Percentiles rank a stretch among this genome's conserved stretches.
These are phyloP conservation scores for Lichtheimia corymbifera DNA, from an alignment of 371 early-diverging fungal species.

Conservation along the genomic window DNA sequence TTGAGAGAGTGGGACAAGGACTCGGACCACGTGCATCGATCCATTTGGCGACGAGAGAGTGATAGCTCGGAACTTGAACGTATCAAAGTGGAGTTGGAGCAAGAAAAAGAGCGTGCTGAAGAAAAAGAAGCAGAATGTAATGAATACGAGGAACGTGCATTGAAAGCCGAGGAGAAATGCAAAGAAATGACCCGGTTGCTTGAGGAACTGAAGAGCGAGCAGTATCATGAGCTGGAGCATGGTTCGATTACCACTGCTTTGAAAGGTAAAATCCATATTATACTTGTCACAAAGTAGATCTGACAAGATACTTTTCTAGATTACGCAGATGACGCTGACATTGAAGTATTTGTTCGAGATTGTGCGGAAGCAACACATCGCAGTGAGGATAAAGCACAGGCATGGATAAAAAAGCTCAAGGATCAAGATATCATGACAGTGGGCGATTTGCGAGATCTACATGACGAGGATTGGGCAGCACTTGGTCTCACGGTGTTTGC, in stretches of 20 bases:
- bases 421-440: constrained; percentile 84
- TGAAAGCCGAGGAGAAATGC: constrained; percentile 36
- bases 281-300: background rate
- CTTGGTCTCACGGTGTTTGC: constrained; percentile 89
- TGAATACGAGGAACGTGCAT: constrained; percentile 36
- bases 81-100: constrained; percentile 31
- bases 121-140: constrained; percentile 43
- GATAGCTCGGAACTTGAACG: constrained; percentile 44
- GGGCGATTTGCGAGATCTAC: constrained; percentile 76
- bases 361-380: constrained; percentile 71
- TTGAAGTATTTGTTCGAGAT: constrained; percentile 73
- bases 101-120: constrained; percentile 28
- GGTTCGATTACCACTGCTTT: background rate
- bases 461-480: constrained; percentile 80
- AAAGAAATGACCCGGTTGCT: constrained; percentile 32
- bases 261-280: background rate
- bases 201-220: constrained; percentile 27
- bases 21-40: constrained; percentile 28
- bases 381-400: constrained; percentile 72
- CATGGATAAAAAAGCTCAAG: constrained; percentile 73
- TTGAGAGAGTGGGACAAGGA: constrained; percentile 64
- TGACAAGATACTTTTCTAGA: constrained; percentile 26
- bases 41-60: constrained; percentile 51
- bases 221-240: background rate
- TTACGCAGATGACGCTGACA: constrained; percentile 63